A percentile compares a stretch with the other conserved stretches of the same genome.
phyloP scores from a whole-genome alignment of 2,329 filamentous ascomycete species.

The Ophiocordyceps camponoti-floridani region DNA sequence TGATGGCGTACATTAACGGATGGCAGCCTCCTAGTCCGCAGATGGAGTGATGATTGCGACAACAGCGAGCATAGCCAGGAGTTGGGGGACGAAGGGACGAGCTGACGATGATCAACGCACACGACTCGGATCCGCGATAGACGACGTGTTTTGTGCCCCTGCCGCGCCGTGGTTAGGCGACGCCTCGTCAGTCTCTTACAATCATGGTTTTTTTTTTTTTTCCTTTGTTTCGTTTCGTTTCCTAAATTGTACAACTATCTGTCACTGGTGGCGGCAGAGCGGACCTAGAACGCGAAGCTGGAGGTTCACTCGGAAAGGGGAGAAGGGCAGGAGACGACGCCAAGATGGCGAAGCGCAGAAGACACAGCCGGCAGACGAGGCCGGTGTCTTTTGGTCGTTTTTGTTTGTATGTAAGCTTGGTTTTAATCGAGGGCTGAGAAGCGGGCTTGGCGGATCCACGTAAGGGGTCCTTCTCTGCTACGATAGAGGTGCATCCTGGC shows the following conservation, averaged over 20 bases:
- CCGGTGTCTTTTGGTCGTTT: not conserved
- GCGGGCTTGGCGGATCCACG: not conserved
- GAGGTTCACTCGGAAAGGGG: not conserved
- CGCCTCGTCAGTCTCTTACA: not conserved
- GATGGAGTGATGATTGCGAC: constrained; percentile 12
- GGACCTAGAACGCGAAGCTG: not conserved
- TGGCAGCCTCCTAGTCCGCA: constrained; percentile 38
- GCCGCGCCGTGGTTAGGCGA: not conserved
- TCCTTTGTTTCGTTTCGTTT: not conserved
- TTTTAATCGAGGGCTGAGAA: not conserved
- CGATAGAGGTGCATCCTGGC: no score
- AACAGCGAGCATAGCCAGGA: not conserved
- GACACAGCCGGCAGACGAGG: not conserved
- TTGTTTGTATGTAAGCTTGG: not conserved
- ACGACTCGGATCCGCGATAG: constrained; percentile 1
- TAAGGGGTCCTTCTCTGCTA: no score
- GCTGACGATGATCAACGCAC: constrained; percentile 4
- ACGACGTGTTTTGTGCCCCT: not conserved
- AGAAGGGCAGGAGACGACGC: not conserved
- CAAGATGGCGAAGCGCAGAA: not conserved
- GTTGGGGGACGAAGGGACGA: constrained; percentile 4
- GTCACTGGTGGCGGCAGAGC: not conserved
- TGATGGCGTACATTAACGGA: constrained; percentile 77
- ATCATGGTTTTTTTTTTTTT: not conserved
- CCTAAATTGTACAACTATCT: not conserved